A percentile compares a stretch with the other conserved stretches of the same genome.
phyloP scores from a whole-genome alignment of 441 rosid species.

The Brassica hybrid region DNA sequence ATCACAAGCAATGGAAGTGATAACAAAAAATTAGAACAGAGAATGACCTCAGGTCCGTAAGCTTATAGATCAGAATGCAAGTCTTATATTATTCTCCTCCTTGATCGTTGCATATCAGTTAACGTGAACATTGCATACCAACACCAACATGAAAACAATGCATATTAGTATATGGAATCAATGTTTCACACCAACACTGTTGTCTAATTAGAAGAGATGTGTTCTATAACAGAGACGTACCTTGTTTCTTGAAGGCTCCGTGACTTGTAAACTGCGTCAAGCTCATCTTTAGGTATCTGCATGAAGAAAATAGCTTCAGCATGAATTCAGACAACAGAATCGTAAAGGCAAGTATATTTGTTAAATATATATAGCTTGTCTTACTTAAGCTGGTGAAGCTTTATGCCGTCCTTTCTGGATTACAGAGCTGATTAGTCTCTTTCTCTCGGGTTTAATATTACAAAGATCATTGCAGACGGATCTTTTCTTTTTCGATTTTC shows the following conservation, averaged over 20 bases:
- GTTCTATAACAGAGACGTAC: constrained; percentile 47
- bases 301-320: constrained; percentile 40
- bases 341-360: constrained; percentile 11
- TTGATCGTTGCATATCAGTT: background rate
- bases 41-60: constrained; percentile 49
- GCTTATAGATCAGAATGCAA: background rate
- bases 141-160: background rate
- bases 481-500: constrained; percentile 53
- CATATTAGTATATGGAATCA: background rate
- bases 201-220: constrained; percentile 17
- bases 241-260: constrained; percentile 57
- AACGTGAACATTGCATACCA: too few relatives aligned
- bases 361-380: constrained; percentile 34
- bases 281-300: constrained; percentile 67
- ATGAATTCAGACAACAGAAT: constrained; percentile 33
- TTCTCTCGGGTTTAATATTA: constrained; percentile 56
- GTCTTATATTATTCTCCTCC: background rate
- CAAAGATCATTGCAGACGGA: constrained; percentile 39
- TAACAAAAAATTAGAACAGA: background rate
- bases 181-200: background rate
- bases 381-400: constrained; percentile 63
- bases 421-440: constrained; percentile 49
- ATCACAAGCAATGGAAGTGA: background rate
- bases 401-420: constrained; percentile 63
- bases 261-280: constrained; percentile 45